These are phyloP conservation scores for Roridomyces roridus DNA, from an alignment of 768 basidiomycete genomes.

Conservation along the genomic window DNA sequence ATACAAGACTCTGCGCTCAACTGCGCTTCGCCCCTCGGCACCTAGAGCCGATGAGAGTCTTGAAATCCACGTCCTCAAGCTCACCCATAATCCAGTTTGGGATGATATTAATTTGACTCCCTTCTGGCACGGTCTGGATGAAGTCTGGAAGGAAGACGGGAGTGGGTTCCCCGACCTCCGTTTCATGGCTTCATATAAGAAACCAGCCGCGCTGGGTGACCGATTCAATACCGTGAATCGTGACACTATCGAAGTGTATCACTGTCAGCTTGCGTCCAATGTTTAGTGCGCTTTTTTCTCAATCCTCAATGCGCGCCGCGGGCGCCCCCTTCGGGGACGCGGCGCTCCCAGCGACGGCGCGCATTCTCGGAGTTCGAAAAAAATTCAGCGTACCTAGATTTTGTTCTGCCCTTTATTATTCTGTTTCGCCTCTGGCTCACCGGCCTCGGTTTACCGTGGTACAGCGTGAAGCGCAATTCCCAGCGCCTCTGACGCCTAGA, in stretches of 20 bases:
- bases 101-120: constrained; percentile 3
- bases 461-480: too few relatives aligned
- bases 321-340: background rate
- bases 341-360: background rate
- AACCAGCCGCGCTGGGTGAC: constrained; percentile 18
- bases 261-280: background rate
- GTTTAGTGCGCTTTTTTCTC: too few relatives aligned
- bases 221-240: background rate
- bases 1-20: constrained; percentile 10
- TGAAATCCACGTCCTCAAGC: constrained; percentile 18
- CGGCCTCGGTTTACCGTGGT: too few relatives aligned
- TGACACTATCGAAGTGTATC: background rate
- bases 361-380: constrained; percentile 9
- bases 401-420: background rate
- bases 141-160: background rate
- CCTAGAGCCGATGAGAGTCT: background rate
- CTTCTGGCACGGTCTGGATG: background rate
- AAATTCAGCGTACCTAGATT: background rate
- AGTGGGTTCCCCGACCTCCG: background rate
- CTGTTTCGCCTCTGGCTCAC: too few relatives aligned
- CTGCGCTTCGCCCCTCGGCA: background rate
- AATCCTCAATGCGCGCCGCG: background rate
- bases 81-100: constrained; percentile 17
- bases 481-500: too few relatives aligned
- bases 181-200: constrained; percentile 4